These are phyloP conservation scores for Coemansia sp. DNA, from an alignment of 192 early-diverging fungal species.

Conservation along the genomic window DNA sequence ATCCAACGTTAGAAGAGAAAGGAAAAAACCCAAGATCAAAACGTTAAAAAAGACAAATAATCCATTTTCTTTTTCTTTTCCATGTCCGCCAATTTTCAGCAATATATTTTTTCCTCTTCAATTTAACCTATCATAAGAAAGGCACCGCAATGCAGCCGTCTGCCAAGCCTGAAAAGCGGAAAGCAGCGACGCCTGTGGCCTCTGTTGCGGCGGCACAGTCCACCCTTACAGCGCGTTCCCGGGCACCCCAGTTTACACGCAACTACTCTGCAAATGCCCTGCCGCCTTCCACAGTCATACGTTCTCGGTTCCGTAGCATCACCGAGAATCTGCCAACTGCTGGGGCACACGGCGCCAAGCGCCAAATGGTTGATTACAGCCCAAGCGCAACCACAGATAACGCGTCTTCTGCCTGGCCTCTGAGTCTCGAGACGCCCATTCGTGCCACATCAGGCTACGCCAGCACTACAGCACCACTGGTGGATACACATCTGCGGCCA, in stretches of 20 bases:
- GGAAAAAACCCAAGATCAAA: background rate
- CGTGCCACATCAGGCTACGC: background rate
- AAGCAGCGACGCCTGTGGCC: slow-evolving; percentile 14
- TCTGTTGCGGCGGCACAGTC: background rate
- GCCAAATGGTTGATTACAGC: slow-evolving; percentile 32
- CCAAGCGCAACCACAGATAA: slow-evolving; percentile 9
- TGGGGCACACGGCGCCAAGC: slow-evolving; percentile 31
- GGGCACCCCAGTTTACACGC: slow-evolving; percentile 8
- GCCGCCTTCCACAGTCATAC: slow-evolving; percentile 47
- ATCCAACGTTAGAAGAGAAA: background rate
- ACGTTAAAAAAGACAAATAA: background rate
- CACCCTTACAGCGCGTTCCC: background rate
- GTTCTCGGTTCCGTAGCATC: slow-evolving; percentile 37
- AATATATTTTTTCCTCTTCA: background rate
- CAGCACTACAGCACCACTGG: slow-evolving; percentile 4
- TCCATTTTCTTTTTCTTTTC: background rate
- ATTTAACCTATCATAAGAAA: background rate
- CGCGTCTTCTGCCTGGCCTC: slow-evolving; percentile 14
- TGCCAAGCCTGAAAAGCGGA: slow-evolving; percentile 7
- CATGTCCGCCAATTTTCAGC: background rate
- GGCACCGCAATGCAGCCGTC: slow-evolving; percentile 18
- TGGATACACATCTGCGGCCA: slow-evolving; percentile 20
- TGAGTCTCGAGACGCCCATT: slow-evolving; percentile 25
- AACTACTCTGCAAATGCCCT: slow-evolving; percentile 2
- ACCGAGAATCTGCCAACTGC: slow-evolving; percentile 11